Evolutionary conservation across 441 rosid genomes (phyloP).

Genomic region (Aquilaria agallochum): DNA sequence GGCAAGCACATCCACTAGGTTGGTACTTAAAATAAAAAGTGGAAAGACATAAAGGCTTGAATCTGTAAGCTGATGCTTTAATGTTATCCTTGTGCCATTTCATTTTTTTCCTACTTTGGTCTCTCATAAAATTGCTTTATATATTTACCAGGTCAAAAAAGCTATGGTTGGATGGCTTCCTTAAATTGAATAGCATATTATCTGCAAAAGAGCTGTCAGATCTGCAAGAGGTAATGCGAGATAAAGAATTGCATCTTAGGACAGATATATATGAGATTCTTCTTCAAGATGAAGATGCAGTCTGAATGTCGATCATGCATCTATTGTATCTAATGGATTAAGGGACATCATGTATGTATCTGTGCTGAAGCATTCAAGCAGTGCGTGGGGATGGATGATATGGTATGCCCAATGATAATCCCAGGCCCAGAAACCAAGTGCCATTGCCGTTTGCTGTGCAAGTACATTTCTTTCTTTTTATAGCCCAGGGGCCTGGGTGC

Average conservation of each 20-base stretch:
- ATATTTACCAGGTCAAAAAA: constrained; percentile 66
- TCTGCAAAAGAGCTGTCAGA: constrained; percentile 86
- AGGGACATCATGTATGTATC: too few relatives aligned
- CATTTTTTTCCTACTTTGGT: not conserved
- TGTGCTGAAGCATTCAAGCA: too few relatives aligned
- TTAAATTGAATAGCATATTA: constrained; percentile 50
- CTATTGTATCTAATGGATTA: not conserved
- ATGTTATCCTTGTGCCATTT: not conserved
- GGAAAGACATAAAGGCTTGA: too few relatives aligned
- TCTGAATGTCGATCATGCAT: constrained; percentile 12
- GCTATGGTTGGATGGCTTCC: constrained; percentile 93
- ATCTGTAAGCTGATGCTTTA: too few relatives aligned
- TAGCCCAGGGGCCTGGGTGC: too few relatives aligned
- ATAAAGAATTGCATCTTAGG: constrained; percentile 86
- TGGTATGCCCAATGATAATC: too few relatives aligned
- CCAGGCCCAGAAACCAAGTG: too few relatives aligned
- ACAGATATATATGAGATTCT: constrained; percentile 96
- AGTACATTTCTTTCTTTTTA: too few relatives aligned
- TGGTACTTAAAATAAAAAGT: too few relatives aligned
- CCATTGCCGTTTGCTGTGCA: too few relatives aligned
- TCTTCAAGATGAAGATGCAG: constrained; percentile 52
- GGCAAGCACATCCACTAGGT: not conserved
- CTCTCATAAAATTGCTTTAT: constrained; percentile 2
- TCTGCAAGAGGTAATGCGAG: constrained; percentile 97
- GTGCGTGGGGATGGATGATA: too few relatives aligned